phyloP scores from a whole-genome alignment of 768 basidiomycete genomes.

The Boletus sp. region DNA sequence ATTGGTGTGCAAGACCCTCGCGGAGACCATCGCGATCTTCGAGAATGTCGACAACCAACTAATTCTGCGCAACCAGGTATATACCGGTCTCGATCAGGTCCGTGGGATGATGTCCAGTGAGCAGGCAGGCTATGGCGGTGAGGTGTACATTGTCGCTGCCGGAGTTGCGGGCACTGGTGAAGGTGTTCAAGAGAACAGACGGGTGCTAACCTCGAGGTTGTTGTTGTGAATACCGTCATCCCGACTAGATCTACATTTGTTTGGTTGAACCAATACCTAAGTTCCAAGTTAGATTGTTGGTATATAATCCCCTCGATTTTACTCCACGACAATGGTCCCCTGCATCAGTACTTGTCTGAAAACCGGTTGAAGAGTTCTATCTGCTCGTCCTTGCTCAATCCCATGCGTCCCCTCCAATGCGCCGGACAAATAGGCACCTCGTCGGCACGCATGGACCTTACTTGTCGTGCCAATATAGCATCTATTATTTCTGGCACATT shows the following conservation, averaged over 20 bases:
- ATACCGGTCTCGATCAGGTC: conserved; percentile 12
- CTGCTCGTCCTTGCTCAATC: conserved; percentile 59
- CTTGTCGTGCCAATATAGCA: conserved; percentile 9
- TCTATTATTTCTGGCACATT: too few relatives aligned
- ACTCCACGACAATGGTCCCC: neutral
- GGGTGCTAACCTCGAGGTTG: conserved; percentile 51
- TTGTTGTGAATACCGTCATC: conserved; percentile 53
- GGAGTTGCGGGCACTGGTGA: conserved; percentile 52
- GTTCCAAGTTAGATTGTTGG: neutral
- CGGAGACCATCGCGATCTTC: conserved; percentile 65
- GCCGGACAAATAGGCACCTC: conserved; percentile 41
- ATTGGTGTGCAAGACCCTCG: conserved; percentile 47
- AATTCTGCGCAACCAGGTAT: conserved; percentile 50
- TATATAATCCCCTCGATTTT: neutral
- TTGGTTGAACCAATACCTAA: conserved; percentile 28
- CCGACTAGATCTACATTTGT: conserved; percentile 53
- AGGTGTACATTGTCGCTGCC: conserved; percentile 38
- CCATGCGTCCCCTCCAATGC: conserved; percentile 76
- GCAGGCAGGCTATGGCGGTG: too few relatives aligned
- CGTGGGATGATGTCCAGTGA: too few relatives aligned
- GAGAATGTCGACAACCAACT: conserved; percentile 41
- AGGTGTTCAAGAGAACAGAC: conserved; percentile 54
- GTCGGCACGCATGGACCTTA: conserved; percentile 14
- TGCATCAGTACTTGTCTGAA: neutral
- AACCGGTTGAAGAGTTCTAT: conserved; percentile 32